Evolutionary conservation across 495 filamentous ascomycete genomes (phyloP).

Genomic region (Penicillium verhagenii): DNA sequence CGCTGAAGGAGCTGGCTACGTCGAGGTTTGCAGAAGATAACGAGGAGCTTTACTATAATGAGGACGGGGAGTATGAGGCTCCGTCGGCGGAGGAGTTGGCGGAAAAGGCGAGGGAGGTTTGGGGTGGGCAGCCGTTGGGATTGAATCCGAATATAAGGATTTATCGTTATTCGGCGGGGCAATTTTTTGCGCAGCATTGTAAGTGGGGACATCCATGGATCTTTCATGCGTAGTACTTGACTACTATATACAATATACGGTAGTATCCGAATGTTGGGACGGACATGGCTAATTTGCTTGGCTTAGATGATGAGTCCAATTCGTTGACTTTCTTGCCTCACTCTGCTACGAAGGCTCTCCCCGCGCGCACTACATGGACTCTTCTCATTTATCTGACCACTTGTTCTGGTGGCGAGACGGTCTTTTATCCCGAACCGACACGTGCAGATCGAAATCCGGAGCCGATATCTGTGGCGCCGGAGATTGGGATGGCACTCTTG

Average conservation of each 20-base stretch:
- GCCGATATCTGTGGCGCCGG: slow-evolving; percentile 64
- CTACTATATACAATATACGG: no score
- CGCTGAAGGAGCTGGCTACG: slow-evolving; percentile 31
- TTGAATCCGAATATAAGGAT: slow-evolving; percentile 87
- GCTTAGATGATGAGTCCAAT: slow-evolving; percentile 76
- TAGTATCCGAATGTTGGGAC: neutral
- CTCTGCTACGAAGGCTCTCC: slow-evolving; percentile 34
- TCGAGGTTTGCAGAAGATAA: slow-evolving; percentile 36
- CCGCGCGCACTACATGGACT: slow-evolving; percentile 88
- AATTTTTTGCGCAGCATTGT: slow-evolving; percentile 91
- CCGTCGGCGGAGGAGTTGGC: neutral
- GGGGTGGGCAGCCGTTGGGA: slow-evolving; percentile 84
- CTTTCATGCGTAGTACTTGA: neutral
- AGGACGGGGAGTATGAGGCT: slow-evolving; percentile 6
- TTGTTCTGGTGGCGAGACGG: slow-evolving; percentile 80
- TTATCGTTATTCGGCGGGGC: slow-evolving; percentile 84
- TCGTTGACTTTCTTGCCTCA: slow-evolving; percentile 54
- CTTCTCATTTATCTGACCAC: slow-evolving; percentile 84
- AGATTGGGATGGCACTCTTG: slow-evolving; percentile 79
- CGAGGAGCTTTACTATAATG: slow-evolving; percentile 42
- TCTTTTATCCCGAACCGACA: slow-evolving; percentile 79
- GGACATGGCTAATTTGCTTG: neutral
- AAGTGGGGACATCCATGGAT: no score
- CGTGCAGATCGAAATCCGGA: slow-evolving; percentile 51
- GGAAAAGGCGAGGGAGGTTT: slow-evolving; percentile 37